These are phyloP conservation scores for Suhomyces sp. DNA, from an alignment of 805 yeast species.

Conservation along the genomic window DNA sequence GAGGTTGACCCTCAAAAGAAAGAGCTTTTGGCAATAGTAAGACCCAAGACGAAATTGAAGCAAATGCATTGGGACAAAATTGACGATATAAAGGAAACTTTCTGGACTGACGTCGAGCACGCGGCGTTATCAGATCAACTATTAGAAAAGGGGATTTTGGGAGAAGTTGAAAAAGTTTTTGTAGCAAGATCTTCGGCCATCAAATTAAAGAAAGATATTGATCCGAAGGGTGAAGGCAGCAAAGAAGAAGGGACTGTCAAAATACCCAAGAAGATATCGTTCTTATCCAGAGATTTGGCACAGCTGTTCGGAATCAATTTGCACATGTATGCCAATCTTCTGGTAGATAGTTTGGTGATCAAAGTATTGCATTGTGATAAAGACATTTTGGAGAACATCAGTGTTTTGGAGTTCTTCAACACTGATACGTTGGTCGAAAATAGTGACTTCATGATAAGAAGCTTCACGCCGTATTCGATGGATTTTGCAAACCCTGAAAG, in stretches of 20 bases:
- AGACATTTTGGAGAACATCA: slow-evolving; percentile 63
- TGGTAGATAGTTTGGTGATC: slow-evolving; percentile 65
- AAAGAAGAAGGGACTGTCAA: not conserved
- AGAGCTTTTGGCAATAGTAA: slow-evolving; percentile 6
- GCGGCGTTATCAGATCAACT: slow-evolving; percentile 59
- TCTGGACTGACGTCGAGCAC: slow-evolving; percentile 74
- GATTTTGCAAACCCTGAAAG: slow-evolving; percentile 54
- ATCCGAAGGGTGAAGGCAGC: slow-evolving; percentile 3
- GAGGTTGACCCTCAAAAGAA: not conserved
- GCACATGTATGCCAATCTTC: slow-evolving; percentile 63
- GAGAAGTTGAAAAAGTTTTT: slow-evolving; percentile 81
- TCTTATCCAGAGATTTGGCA: slow-evolving; percentile 78
- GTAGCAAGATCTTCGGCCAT: slow-evolving; percentile 67
- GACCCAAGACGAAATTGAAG: slow-evolving; percentile 77
- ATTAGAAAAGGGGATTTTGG: slow-evolving; percentile 72
- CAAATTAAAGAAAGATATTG: slow-evolving; percentile 32
- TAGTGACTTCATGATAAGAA: slow-evolving; percentile 65
- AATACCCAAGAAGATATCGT: slow-evolving; percentile 51
- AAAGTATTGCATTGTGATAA: slow-evolving; percentile 74
- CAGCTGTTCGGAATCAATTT: slow-evolving; percentile 95
- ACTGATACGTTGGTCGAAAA: slow-evolving; percentile 74
- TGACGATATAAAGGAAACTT: slow-evolving; percentile 77
- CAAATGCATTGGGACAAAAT: slow-evolving; percentile 97
- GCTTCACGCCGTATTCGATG: slow-evolving; percentile 75
- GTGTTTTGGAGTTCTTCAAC: slow-evolving; percentile 80